Conservation (phyloP, 306 rosid genomes). For the Lathyrus aphaca region DNA sequence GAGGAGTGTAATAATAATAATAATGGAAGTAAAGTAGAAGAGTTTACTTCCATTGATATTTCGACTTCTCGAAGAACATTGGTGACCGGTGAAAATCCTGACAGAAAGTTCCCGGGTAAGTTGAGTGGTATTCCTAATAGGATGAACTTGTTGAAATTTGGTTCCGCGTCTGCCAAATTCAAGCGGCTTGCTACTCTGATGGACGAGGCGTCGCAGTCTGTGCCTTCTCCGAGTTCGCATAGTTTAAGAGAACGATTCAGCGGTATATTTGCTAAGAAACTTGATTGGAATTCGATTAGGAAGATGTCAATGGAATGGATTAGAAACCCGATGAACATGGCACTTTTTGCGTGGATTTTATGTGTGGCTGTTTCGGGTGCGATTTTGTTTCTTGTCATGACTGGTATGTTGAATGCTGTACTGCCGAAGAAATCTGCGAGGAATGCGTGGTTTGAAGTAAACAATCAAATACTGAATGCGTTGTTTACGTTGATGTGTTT, state of each 20-base stretch:
- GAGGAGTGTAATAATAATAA: slow-evolving; percentile 45
- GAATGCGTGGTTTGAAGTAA: slow-evolving; percentile 87
- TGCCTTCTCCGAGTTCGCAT: slow-evolving; percentile 53
- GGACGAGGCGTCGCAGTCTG: slow-evolving; percentile 67
- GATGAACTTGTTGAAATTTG: slow-evolving; percentile 59
- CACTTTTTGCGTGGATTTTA: slow-evolving; percentile 77
- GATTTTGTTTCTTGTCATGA: slow-evolving; percentile 90
- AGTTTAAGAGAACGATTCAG: slow-evolving; percentile 57
- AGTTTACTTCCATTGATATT: slow-evolving; percentile 47
- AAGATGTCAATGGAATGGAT: slow-evolving; percentile 72
- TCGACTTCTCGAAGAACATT: slow-evolving; percentile 57
- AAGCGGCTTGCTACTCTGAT: slow-evolving; percentile 57
- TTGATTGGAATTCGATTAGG: slow-evolving; percentile 73
- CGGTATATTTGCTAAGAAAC: slow-evolving; percentile 65
- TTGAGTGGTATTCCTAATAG: slow-evolving; percentile 47
- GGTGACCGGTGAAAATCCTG: slow-evolving; percentile 49
- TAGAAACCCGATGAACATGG: slow-evolving; percentile 85
- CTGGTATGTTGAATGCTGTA: slow-evolving; percentile 81
- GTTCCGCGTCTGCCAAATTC: slow-evolving; percentile 78
- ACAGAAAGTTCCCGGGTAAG: slow-evolving; percentile 42
- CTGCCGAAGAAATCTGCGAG: slow-evolving; percentile 69
- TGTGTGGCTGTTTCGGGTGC: slow-evolving; percentile 90
- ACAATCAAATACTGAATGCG: slow-evolving; percentile 95
- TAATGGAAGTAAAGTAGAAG: slow-evolving; percentile 45
- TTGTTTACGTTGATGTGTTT: slow-evolving; percentile 89